These are phyloP conservation scores for Calonectria honghensis DNA, from an alignment of 2,329 filamentous ascomycete species.

Conservation along the genomic window DNA sequence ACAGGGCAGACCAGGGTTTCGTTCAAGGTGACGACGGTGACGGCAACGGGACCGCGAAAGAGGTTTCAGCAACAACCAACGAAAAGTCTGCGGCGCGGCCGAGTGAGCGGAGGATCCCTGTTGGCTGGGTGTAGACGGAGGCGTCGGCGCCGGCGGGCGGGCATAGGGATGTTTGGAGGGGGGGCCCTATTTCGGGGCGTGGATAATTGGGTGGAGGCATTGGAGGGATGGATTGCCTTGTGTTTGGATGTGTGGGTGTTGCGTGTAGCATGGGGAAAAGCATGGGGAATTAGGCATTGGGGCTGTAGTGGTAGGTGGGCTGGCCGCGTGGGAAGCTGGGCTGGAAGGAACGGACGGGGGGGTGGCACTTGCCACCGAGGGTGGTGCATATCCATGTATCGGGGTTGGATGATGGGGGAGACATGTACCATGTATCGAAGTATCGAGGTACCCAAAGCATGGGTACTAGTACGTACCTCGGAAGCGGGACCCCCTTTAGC, in stretches of 20 bases:
- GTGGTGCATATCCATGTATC: conserved; percentile 52
- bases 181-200: conserved; percentile 39
- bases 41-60: conserved; percentile 37
- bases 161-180: conserved; percentile 41
- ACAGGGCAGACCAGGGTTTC: conserved; percentile 39
- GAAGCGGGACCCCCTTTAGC: conserved; percentile 32
- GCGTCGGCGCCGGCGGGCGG: conserved; percentile 46
- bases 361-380: conserved; percentile 27
- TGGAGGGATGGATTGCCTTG: conserved; percentile 30
- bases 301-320: conserved; percentile 51
- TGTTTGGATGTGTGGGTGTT: conserved; percentile 29
- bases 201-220: conserved; percentile 37
- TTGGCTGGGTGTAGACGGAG: conserved; percentile 48
- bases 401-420: conserved; percentile 37
- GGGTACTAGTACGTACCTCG: conserved; percentile 47
- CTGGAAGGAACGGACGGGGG: conserved; percentile 40
- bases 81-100: conserved; percentile 52
- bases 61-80: conserved; percentile 40
- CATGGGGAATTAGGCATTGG: conserved; percentile 53
- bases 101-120: conserved; percentile 52
- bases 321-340: conserved; percentile 52
- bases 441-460: conserved; percentile 42
- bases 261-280: conserved; percentile 49
- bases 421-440: conserved; percentile 24
- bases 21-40: conserved; percentile 36